phyloP scores from a whole-genome alignment of 495 filamentous ascomycete genomes.

The Echria macrotheca region DNA sequence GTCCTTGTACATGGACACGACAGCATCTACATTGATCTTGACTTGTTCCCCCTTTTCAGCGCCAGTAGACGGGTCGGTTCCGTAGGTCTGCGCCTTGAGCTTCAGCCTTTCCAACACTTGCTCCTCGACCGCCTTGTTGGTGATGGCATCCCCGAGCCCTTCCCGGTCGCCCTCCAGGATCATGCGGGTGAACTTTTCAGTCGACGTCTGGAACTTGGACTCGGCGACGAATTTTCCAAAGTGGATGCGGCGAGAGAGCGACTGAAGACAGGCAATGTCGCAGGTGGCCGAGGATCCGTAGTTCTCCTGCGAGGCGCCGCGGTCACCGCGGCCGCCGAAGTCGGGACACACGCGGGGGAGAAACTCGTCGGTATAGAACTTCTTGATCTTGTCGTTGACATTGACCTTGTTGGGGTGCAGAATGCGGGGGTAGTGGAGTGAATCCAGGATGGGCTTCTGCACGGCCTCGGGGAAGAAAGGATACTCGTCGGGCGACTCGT shows the following conservation, averaged over 20 bases:
- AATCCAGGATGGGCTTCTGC: slow-evolving; percentile 73
- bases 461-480: slow-evolving; percentile 89
- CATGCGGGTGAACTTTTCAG: slow-evolving; percentile 69
- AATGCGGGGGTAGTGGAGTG: slow-evolving; percentile 85
- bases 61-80: slow-evolving; percentile 64
- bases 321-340: slow-evolving; percentile 61
- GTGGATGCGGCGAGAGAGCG: slow-evolving; percentile 86
- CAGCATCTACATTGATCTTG: slow-evolving; percentile 91
- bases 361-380: slow-evolving; percentile 74
- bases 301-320: slow-evolving; percentile 85
- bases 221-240: slow-evolving; percentile 99
- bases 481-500: slow-evolving; percentile 94
- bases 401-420: slow-evolving; percentile 91
- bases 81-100: slow-evolving; percentile 92
- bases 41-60: slow-evolving; percentile 25
- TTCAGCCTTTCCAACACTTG: slow-evolving; percentile 84
- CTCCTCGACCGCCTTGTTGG: slow-evolving; percentile 80
- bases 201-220: slow-evolving; percentile 87
- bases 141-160: slow-evolving; percentile 86
- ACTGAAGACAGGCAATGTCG: slow-evolving; percentile 87
- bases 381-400: slow-evolving; percentile 82
- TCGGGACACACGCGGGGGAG: slow-evolving; percentile 75
- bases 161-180: slow-evolving; percentile 73
- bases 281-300: slow-evolving; percentile 89
- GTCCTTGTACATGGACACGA: slow-evolving; percentile 92